phyloP scores from a whole-genome alignment of 768 basidiomycete species.

The Dendrothele bispora region DNA sequence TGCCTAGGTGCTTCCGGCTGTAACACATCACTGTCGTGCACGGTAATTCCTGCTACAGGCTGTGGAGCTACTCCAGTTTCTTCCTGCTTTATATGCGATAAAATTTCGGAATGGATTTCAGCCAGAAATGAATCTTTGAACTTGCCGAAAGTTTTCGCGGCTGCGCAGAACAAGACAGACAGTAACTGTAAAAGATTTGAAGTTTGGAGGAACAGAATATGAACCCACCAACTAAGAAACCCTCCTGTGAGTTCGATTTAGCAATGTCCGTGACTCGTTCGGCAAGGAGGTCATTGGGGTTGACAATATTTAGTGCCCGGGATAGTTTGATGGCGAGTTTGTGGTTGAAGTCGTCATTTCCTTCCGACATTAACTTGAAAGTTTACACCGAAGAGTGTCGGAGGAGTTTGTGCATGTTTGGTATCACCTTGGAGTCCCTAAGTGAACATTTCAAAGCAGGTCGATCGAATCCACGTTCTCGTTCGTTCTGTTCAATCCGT shows the following conservation, averaged over 20 bases:
- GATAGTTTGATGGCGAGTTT: constrained; percentile 79
- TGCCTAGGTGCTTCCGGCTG: constrained; percentile 76
- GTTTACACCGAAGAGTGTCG: no score
- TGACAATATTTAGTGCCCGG: constrained; percentile 72
- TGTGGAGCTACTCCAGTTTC: constrained; percentile 50
- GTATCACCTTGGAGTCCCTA: no score
- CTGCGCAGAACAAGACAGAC: constrained; percentile 30
- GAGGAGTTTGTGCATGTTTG: no score
- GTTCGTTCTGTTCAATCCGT: no score
- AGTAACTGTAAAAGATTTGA: no score
- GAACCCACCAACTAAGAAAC: constrained; percentile 65
- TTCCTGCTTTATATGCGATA: constrained; percentile 69
- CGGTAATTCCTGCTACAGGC: constrained; percentile 74
- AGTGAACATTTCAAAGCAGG: no score
- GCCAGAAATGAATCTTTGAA: constrained; percentile 77
- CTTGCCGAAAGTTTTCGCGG: constrained; percentile 82
- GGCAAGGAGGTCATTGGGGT: constrained; percentile 84
- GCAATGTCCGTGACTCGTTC: constrained; percentile 80
- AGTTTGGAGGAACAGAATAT: neutral
- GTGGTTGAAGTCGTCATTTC: constrained; percentile 54
- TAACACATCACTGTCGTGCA: constrained; percentile 79
- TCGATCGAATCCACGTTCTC: no score
- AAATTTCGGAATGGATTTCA: constrained; percentile 78
- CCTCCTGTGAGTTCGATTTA: constrained; percentile 59
- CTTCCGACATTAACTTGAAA: neutral